These are phyloP conservation scores for Exophiala spinifera DNA, from an alignment of 2,329 filamentous ascomycete species.

Conservation along the genomic window DNA sequence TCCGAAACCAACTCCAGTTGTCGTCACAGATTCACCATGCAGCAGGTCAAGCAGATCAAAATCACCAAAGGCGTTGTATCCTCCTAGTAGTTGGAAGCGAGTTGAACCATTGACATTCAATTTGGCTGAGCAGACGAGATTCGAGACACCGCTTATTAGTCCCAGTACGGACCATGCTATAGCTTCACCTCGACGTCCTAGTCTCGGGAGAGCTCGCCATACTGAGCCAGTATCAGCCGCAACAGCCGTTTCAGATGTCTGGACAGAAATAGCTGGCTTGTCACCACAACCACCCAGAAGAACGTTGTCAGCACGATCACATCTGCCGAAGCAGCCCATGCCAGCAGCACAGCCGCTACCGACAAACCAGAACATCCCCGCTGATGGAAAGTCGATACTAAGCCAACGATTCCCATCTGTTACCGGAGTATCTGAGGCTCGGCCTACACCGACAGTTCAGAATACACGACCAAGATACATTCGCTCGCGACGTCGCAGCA, in stretches of 20 bases:
- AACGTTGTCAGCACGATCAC: neutral
- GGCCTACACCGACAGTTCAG: neutral
- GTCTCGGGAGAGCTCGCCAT: neutral
- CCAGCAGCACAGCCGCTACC: neutral
- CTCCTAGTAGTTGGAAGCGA: conserved; percentile 18
- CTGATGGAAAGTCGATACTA: too few species aligned
- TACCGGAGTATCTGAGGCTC: neutral
- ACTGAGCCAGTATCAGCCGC: neutral
- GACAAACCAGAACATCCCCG: too few species aligned
- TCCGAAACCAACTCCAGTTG: neutral
- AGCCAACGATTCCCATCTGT: too few species aligned
- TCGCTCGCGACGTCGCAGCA: neutral
- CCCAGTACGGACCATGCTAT: neutral
- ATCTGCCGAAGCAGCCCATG: neutral
- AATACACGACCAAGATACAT: neutral
- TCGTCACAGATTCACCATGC: neutral
- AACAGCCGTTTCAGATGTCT: neutral
- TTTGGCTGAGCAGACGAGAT: neutral
- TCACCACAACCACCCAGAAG: neutral
- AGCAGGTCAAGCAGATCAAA: neutral
- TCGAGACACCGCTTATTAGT: neutral
- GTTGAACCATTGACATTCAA: neutral
- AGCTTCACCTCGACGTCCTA: neutral
- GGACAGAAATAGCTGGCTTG: neutral
- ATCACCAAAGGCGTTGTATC: conserved; percentile 9